A percentile compares a stretch with the other conserved stretches of the same genome.
These are phyloP conservation scores for Calonectria hawksworthii DNA, from an alignment of 2,329 filamentous ascomycete genomes.

Conservation along the genomic window DNA sequence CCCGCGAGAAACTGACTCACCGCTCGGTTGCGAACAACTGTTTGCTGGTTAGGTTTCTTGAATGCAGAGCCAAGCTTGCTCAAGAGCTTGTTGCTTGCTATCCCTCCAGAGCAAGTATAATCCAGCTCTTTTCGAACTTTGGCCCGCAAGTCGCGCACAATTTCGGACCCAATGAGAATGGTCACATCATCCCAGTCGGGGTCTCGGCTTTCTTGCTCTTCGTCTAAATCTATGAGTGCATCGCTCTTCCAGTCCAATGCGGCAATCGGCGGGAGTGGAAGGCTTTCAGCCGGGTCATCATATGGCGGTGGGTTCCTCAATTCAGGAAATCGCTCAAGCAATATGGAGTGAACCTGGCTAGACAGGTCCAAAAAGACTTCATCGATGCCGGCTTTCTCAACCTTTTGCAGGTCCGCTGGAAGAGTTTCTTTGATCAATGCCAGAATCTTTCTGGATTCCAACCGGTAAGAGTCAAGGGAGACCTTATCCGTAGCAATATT, in stretches of 20 bases:
- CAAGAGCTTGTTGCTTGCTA: slow-evolving; percentile 94
- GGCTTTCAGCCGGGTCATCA: slow-evolving; percentile 76
- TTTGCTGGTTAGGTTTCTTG: slow-evolving; percentile 96
- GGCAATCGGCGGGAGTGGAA: slow-evolving; percentile 78
- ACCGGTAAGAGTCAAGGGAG: slow-evolving; percentile 90
- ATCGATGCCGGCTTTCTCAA: slow-evolving; percentile 96
- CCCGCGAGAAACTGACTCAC: slow-evolving; percentile 82
- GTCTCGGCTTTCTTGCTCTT: slow-evolving; percentile 81
- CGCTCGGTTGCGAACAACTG: slow-evolving; percentile 90
- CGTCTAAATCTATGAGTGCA: slow-evolving; percentile 83
- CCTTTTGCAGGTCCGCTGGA: slow-evolving; percentile 74
- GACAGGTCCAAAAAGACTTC: slow-evolving; percentile 96
- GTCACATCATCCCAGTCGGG: slow-evolving; percentile 98
- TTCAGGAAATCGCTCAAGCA: slow-evolving; percentile 84
- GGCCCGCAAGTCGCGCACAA: slow-evolving; percentile 81
- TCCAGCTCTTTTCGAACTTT: slow-evolving; percentile 78
- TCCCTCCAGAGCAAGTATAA: slow-evolving; percentile 93
- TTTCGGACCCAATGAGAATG: slow-evolving; percentile 89
- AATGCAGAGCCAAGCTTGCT: slow-evolving; percentile 92
- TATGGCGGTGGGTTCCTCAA: slow-evolving; percentile 75
- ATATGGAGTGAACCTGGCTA: slow-evolving; percentile 81
- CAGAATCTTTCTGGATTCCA: slow-evolving; percentile 87
- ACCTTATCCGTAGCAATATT: slow-evolving; percentile 93
- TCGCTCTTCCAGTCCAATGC: slow-evolving; percentile 88
- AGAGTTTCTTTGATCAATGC: slow-evolving; percentile 81